Evolutionary conservation across 1,284 basidiomycete genomes (phyloP), one percentile per base, ranked within the genome.

Genomic region (Melampsora larici-populina): DNA sequence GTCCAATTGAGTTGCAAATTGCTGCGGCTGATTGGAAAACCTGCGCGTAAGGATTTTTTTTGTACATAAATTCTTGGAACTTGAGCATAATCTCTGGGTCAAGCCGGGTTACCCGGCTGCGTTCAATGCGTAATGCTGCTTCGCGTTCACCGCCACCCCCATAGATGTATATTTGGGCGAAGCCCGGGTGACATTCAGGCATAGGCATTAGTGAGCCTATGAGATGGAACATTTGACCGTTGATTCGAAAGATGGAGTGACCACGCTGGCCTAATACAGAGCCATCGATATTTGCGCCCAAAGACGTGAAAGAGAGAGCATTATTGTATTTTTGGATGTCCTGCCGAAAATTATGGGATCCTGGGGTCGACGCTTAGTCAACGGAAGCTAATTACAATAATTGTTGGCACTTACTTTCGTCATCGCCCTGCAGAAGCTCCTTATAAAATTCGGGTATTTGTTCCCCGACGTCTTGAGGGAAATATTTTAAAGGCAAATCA

Each of bases 41-140:
- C 26, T 40, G 15, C 1, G 51, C 69, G 40, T 70, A 70, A 26
- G 69, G 11, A 36, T 70, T n/a, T n/a, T n/a, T n/a, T n/a, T n/a
- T n/a, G n/a, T n/a, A n/a, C n/a, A n/a, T n/a, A n/a, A n/a, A n/a
- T 70, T n/a, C 60, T 33, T 11, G 29, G 5, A 70, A 1, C 24
- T 18, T 18, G 24, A 33, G 21, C 48, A 31, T 24, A 3, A 11
- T 18, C 36, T 13, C n/a, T 58, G n/a, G 9, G 60, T 36, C 7
- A 1, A 11, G 11, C 3, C 29, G 36, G 55, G 18, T 0, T 11
- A 7, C 18, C 11, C 1, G 0, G 13, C 21, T 5, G 49, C 9
- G 7, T 24, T 40, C 17, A 4, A 55, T 55, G 7, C 51, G 1
- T 15, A n/a, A 15, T 1, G 7, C 2, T 2, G 40, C 48, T 40